phyloP scores from a whole-genome alignment of 1,284 basidiomycete genomes.

The Ganoderma multipileum region DNA sequence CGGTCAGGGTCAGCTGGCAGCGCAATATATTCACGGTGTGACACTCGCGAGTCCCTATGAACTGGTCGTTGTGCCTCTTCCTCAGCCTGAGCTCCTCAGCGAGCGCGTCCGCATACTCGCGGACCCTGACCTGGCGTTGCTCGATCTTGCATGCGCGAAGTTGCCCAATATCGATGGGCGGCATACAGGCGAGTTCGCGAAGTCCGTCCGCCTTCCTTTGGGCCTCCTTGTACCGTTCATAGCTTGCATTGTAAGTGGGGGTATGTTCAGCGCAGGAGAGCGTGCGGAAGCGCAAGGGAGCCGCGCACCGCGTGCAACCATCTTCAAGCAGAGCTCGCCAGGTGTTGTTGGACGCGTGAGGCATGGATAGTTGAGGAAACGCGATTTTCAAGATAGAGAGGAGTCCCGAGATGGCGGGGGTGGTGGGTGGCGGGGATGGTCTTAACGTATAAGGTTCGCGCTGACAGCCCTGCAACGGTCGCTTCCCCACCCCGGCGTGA shows the following conservation, averaged over 20 bases:
- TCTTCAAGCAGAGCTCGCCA: background rate
- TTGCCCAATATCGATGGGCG: background rate
- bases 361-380: background rate
- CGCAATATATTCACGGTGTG: background rate
- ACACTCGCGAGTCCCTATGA: constrained; percentile 16
- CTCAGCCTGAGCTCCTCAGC: constrained; percentile 10
- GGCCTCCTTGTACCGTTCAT: constrained; percentile 20
- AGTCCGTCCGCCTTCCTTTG: background rate
- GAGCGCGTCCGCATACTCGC: constrained; percentile 17
- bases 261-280: constrained; percentile 9
- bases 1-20: background rate
- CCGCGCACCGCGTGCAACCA: constrained; percentile 8
- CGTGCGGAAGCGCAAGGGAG: background rate
- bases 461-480: background rate
- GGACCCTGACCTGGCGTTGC: background rate
- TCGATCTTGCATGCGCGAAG: constrained; percentile 1
- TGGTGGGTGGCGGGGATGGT: background rate
- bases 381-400: background rate
- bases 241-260: constrained; percentile 9
- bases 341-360: background rate
- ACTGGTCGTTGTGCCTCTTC: constrained; percentile 10
- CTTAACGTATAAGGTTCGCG: background rate
- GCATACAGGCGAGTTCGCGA: background rate
- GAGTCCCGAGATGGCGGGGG: background rate
- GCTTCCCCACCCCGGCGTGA: background rate